phyloP scores from a whole-genome alignment of 371 early-diverging fungal genomes.

The Capillidium rhysosporum region DNA sequence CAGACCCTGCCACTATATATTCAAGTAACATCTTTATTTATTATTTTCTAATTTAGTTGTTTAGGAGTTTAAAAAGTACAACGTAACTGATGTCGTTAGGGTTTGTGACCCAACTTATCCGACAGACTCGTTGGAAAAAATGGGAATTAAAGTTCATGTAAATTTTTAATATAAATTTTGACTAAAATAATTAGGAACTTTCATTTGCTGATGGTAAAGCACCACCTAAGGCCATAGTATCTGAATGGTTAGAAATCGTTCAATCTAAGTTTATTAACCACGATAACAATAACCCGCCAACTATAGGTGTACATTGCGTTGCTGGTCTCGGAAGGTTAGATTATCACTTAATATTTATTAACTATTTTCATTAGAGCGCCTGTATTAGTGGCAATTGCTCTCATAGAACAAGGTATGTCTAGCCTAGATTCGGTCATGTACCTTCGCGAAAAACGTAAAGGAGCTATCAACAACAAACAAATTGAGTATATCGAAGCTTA shows the following conservation, averaged over 20 bases:
- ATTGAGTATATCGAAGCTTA: conserved; percentile 50
- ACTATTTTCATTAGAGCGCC: conserved; percentile 23
- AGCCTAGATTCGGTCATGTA: conserved; percentile 55
- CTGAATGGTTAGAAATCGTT: conserved; percentile 51
- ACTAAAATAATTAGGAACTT: conserved; percentile 1
- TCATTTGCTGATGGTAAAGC: conserved; percentile 38
- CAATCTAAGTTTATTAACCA: conserved; percentile 22
- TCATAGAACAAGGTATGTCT: conserved; percentile 63
- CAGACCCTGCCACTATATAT: conserved; percentile 2
- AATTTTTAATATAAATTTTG: neutral
- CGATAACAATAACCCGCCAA: conserved; percentile 17
- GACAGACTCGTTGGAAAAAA: conserved; percentile 28
- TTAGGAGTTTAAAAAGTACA: conserved; percentile 40
- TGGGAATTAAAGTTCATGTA: conserved; percentile 52
- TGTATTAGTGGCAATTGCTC: conserved; percentile 50
- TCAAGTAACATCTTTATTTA: neutral
- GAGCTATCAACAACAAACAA: conserved; percentile 66
- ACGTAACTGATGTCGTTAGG: conserved; percentile 68
- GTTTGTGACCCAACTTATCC: conserved; percentile 82
- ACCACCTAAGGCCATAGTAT: conserved; percentile 43
- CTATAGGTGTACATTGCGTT: conserved; percentile 73
- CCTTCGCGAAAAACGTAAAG: conserved; percentile 49
- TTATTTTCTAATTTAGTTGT: neutral
- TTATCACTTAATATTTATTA: neutral
- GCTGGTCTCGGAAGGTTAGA: conserved; percentile 42